phyloP scores from a whole-genome alignment of 169 alveolate genomes.

The Babesia ovata region DNA sequence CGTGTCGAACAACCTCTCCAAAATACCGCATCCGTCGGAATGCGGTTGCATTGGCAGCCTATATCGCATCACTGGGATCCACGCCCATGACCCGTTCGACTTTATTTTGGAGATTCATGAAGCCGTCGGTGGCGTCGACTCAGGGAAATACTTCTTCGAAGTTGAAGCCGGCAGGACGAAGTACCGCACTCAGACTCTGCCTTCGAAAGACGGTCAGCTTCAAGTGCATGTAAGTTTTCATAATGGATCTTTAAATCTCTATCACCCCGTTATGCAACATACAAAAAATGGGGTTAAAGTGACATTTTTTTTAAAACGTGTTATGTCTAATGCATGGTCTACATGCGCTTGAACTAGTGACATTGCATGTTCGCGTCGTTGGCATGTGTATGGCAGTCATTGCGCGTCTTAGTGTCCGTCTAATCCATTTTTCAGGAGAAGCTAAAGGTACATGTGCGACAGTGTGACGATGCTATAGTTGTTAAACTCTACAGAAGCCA shows the following conservation, averaged over 20 bases:
- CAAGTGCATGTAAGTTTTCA: constrained; percentile 41
- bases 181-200: constrained; percentile 35
- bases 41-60: constrained; percentile 63
- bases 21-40: constrained; percentile 70
- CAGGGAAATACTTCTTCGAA: constrained; percentile 63
- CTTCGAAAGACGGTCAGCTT: constrained; percentile 31
- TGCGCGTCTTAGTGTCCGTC: no score
- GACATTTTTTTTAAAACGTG: no score
- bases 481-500: constrained; percentile 34
- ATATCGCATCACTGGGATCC: constrained; percentile 63
- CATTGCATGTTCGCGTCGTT: no score
- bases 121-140: constrained; percentile 23
- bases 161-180: constrained; percentile 63
- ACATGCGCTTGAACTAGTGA: no score
- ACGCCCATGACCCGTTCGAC: constrained; percentile 73
- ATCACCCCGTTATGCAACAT: not conserved
- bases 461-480: constrained; percentile 50
- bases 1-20: constrained; percentile 33
- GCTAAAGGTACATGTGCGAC: constrained; percentile 61
- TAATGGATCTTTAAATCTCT: not conserved
- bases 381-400: no score
- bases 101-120: constrained; percentile 71
- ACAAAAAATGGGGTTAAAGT: no score
- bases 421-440: constrained; percentile 42
- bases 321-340: no score